Conservation (phyloP, 23 red algal genomes). For the Chondrus crispus region DNA sequence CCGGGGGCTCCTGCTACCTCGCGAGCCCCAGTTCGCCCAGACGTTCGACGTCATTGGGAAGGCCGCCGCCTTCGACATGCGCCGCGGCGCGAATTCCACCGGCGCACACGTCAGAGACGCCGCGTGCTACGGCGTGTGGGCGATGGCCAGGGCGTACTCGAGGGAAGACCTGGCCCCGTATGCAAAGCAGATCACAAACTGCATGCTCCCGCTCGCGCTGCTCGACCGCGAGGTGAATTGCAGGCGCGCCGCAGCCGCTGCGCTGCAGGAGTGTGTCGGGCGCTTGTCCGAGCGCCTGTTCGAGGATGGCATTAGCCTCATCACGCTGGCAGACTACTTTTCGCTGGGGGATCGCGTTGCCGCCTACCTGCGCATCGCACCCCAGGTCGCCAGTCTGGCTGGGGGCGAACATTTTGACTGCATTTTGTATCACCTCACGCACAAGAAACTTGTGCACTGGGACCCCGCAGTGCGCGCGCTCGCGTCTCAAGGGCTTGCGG, state of each 20-base stretch:
- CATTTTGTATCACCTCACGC: constrained; percentile 44
- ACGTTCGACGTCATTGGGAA: constrained; percentile 17
- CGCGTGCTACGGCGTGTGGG: constrained; percentile 93
- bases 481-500: constrained; percentile 34
- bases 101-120: constrained; percentile 90
- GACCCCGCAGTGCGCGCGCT: constrained; percentile 63
- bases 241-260: constrained; percentile 89
- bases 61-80: constrained; percentile 63
- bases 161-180: constrained; percentile 32
- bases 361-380: constrained; percentile 59
- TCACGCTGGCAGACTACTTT: constrained; percentile 81
- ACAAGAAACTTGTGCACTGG: constrained; percentile 80
- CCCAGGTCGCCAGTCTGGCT: constrained; percentile 65
- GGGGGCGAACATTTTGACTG: constrained; percentile 27
- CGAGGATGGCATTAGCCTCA: constrained; percentile 52
- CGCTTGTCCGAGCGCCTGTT: constrained; percentile 51
- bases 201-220: constrained; percentile 71
- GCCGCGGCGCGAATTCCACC: constrained; percentile 49
- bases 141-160: constrained; percentile 79
- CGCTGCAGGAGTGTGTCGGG: constrained; percentile 93
- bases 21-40: neutral
- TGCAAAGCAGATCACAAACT: constrained; percentile 13
- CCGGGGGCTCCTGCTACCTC: constrained; percentile 67
- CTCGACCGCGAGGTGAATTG: constrained; percentile 95
- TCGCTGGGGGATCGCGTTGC: constrained; percentile 62